A percentile compares a stretch with the other conserved stretches of the same genome.
Evolutionary conservation across 75 land plant species (phyloP).

Genomic region (Ceratopteris richardii): DNA sequence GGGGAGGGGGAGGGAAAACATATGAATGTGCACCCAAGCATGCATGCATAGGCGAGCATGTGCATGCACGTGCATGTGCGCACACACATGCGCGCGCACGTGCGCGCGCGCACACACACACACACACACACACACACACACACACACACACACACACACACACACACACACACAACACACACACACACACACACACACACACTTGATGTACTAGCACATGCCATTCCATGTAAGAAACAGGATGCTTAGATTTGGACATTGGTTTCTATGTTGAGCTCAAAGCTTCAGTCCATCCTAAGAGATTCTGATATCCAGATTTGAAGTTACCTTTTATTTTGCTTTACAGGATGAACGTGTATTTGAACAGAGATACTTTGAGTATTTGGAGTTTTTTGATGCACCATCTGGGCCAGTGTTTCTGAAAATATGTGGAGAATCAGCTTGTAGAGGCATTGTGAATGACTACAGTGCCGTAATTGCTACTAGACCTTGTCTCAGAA

Average conservation of each 20-base stretch:
- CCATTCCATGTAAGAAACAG: background rate
- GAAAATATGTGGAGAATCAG: conserved; percentile 68
- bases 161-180: background rate
- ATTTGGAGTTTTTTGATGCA: conserved; percentile 48
- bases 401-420: conserved; percentile 73
- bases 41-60: too few species aligned
- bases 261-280: too few species aligned
- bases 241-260: too few species aligned
- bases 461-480: conserved; percentile 52
- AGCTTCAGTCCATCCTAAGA: background rate
- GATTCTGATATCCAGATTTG: background rate
- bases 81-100: too few species aligned
- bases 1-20: too few species aligned
- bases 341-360: conserved; percentile 73
- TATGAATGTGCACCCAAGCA: too few species aligned
- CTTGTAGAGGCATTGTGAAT: conserved; percentile 67
- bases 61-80: too few species aligned
- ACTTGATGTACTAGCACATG: background rate
- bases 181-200: background rate
- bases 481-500: background rate
- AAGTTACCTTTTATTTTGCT: background rate
- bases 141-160: background rate
- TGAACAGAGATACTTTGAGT: conserved; percentile 82
- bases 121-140: background rate
- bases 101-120: too few species aligned